These are phyloP conservation scores for Cystobasidium slooffiae DNA, from an alignment of 1,284 basidiomycete species.

Conservation along the genomic window DNA sequence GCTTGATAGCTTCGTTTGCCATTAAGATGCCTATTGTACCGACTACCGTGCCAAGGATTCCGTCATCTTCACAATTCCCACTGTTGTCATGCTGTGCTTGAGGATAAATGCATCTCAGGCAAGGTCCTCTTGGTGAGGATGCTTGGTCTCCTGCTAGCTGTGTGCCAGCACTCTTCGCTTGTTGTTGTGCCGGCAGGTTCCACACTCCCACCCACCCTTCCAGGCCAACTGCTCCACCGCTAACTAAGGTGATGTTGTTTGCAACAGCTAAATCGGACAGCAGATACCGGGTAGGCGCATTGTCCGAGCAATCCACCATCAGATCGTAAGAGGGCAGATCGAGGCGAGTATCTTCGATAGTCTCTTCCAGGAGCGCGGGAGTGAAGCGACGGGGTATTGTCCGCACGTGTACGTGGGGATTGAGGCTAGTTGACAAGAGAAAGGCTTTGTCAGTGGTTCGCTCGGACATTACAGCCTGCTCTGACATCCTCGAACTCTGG, in stretches of 20 bases:
- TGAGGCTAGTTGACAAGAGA: slow-evolving; percentile 18
- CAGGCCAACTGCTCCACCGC: slow-evolving; percentile 87
- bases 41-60: slow-evolving; percentile 86
- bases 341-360: slow-evolving; percentile 65
- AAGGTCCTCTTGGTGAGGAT: slow-evolving; percentile 69
- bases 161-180: slow-evolving; percentile 49
- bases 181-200: slow-evolving; percentile 60
- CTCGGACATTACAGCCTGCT: slow-evolving; percentile 65
- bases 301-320: slow-evolving; percentile 94
- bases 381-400: slow-evolving; percentile 16
- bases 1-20: slow-evolving; percentile 85
- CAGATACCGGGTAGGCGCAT: slow-evolving; percentile 87
- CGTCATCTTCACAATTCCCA: slow-evolving; percentile 85
- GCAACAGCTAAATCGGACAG: slow-evolving; percentile 86
- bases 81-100: slow-evolving; percentile 62
- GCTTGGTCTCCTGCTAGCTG: background rate
- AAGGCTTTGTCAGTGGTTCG: slow-evolving; percentile 49
- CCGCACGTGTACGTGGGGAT: slow-evolving; percentile 20
- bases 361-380: background rate
- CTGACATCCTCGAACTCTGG: slow-evolving; percentile 67
- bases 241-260: slow-evolving; percentile 77
- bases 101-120: slow-evolving; percentile 94
- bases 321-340: slow-evolving; percentile 72
- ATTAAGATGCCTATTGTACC: slow-evolving; percentile 90
- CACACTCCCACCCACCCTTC: slow-evolving; percentile 90